Conservation (phyloP, 169 alveolate species). For the Eimeria maxima region DNA sequence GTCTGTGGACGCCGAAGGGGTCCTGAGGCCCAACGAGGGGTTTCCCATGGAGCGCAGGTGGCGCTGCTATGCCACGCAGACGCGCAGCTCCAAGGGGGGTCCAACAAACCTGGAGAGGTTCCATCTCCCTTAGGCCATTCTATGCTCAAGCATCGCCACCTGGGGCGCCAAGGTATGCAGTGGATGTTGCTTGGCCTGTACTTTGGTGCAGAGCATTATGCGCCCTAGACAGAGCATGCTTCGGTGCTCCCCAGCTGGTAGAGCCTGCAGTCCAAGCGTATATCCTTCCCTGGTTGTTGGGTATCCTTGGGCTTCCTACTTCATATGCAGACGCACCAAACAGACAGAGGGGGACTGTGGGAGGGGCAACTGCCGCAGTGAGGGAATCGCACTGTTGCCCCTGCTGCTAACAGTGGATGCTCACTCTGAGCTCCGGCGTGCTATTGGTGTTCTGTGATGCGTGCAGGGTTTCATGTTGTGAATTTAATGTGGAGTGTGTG, state of each 20-base stretch:
- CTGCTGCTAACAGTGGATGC: not conserved
- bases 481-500: conserved; percentile 56
- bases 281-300: not conserved
- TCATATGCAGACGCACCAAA: not conserved
- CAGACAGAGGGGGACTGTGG: not conserved
- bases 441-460: not conserved
- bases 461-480: conserved; percentile 55
- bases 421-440: not conserved
- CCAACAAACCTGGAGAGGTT: not conserved
- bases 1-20: not conserved
- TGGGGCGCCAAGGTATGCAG: conserved; percentile 59
- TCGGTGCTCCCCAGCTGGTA: not conserved
- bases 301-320: not conserved
- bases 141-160: conserved; percentile 77
- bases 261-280: not conserved
- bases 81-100: conserved; percentile 26
- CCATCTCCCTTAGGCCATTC: conserved; percentile 77
- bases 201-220: not conserved
- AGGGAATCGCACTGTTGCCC: not conserved
- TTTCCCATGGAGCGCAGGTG: not conserved
- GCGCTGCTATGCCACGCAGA: conserved; percentile 66
- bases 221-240: no score
- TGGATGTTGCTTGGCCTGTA: not conserved
- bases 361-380: not conserved
- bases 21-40: not conserved